Percentiles rank a stretch among this genome's conserved stretches.
Conservation (phyloP, 148 eudicot genomes). For the Cornus kousa region DNA sequence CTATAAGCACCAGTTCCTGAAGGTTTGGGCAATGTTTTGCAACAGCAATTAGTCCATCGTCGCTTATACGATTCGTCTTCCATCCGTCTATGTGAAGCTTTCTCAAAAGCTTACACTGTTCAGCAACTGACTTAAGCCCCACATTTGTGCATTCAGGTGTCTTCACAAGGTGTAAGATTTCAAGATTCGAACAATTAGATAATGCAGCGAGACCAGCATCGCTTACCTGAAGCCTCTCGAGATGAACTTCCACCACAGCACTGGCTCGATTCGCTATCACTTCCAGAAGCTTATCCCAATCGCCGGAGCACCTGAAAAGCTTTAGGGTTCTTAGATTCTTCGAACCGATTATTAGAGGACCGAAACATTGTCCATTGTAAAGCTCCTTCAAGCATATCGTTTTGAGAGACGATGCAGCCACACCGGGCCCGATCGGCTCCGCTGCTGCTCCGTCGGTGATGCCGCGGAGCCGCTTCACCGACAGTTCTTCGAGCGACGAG, state of each 20-base stretch:
- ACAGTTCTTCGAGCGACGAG: conserved; percentile 40
- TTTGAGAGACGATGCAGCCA: conserved; percentile 29
- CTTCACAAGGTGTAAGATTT: conserved; percentile 50
- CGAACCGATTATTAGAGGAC: conserved; percentile 42
- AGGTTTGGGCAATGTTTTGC: conserved; percentile 46
- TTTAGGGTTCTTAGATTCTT: conserved; percentile 40
- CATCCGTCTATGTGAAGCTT: conserved; percentile 67
- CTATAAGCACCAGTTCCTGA: conserved; percentile 51
- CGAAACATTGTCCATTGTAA: conserved; percentile 52
- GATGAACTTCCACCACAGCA: conserved; percentile 43
- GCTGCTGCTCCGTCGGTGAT: conserved; percentile 30
- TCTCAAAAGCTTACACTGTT: conserved; percentile 44
- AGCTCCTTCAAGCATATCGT: conserved; percentile 48
- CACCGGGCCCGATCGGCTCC: conserved; percentile 42
- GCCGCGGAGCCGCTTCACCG: conserved; percentile 54
- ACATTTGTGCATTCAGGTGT: conserved; percentile 54
- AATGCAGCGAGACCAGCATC: conserved; percentile 41
- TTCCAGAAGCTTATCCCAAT: conserved; percentile 48
- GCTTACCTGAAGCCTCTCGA: conserved; percentile 60
- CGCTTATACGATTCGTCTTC: conserved; percentile 57
- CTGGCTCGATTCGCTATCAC: conserved; percentile 23
- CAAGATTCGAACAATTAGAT: conserved; percentile 36
- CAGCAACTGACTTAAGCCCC: conserved; percentile 43
- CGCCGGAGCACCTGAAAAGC: conserved; percentile 45
- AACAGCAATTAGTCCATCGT: conserved; percentile 47